Conservation (phyloP, 2,329 filamentous ascomycete genomes). For the Pseudogymnoascus sp. region DNA sequence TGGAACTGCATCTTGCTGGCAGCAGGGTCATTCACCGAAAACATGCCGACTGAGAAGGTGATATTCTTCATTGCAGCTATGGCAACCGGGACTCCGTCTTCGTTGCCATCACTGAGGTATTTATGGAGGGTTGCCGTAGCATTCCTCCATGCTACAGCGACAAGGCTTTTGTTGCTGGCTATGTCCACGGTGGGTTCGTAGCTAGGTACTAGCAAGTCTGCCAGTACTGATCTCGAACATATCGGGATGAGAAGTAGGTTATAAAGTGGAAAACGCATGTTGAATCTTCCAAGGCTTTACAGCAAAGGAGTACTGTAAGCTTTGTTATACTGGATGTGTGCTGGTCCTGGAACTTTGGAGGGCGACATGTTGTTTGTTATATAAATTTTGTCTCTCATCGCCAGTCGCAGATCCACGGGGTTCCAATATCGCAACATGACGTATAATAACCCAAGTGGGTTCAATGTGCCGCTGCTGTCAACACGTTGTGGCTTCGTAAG, state of each 20-base stretch:
- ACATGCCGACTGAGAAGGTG: slow-evolving; percentile 37
- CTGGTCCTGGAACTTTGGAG: neutral
- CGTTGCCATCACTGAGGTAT: neutral
- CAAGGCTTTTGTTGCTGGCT: neutral
- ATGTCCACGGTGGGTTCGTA: neutral
- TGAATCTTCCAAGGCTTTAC: neutral
- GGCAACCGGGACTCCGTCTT: neutral
- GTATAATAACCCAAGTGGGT: neutral
- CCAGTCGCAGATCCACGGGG: neutral
- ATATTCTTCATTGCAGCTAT: slow-evolving; percentile 26
- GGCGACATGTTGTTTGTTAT: neutral
- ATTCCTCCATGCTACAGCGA: neutral
- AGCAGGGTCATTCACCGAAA: slow-evolving; percentile 33
- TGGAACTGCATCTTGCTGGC: slow-evolving; percentile 33
- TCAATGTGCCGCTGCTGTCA: slow-evolving; percentile 1
- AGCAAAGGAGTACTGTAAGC: neutral
- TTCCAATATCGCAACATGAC: neutral
- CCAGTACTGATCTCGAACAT: neutral
- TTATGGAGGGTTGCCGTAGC: neutral
- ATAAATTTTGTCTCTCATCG: neutral
- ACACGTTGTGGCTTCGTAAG: neutral
- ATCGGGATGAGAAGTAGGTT: neutral
- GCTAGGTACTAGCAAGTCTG: neutral
- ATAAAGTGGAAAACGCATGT: neutral
- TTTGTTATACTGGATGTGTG: neutral